Conservation (phyloP, 2,329 filamentous ascomycete genomes). For the Stagonosporopsis rhizophila region DNA sequence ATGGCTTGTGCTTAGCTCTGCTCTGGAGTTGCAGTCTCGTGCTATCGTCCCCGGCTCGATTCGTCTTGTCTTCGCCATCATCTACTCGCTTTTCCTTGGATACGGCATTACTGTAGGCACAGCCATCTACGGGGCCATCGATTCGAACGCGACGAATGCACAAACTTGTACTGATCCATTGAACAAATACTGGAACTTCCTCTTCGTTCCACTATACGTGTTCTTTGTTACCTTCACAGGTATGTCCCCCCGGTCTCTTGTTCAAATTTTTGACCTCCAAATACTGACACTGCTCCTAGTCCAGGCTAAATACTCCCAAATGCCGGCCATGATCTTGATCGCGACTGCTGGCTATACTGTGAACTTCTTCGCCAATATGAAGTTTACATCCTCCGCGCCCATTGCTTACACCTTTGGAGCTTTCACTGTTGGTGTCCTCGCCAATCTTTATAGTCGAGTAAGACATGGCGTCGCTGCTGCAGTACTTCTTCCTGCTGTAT, state of each 20-base stretch:
- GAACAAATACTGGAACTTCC: conserved; percentile 64
- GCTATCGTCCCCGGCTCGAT: conserved; percentile 57
- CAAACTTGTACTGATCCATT: conserved; percentile 55
- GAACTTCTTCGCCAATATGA: conserved; percentile 74
- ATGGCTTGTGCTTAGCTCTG: conserved; percentile 56
- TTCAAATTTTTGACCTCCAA: not conserved
- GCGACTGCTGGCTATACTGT: conserved; percentile 75
- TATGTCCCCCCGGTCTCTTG: not conserved
- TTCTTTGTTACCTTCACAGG: conserved; percentile 71
- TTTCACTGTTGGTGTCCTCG: conserved; percentile 75
- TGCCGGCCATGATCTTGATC: conserved; percentile 77
- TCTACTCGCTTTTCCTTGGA: conserved; percentile 60
- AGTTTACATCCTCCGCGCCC: conserved; percentile 72
- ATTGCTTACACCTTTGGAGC: conserved; percentile 80
- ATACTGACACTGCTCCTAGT: conserved; percentile 54
- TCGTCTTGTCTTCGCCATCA: conserved; percentile 59
- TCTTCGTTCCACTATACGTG: conserved; percentile 77
- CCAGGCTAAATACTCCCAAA: conserved; percentile 79
- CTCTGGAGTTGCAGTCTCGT: conserved; percentile 56
- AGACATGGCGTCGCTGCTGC: conserved; percentile 58
- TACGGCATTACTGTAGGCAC: conserved; percentile 59
- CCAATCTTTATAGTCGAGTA: conserved; percentile 76
- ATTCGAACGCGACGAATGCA: conserved; percentile 52
- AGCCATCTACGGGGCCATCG: conserved; percentile 56
- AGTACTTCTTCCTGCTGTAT: conserved; percentile 42